Evolutionary conservation across 805 yeast genomes (phyloP), one percentile per base, ranked within the genome.

Genomic region (Ogataea ramenticola): DNA sequence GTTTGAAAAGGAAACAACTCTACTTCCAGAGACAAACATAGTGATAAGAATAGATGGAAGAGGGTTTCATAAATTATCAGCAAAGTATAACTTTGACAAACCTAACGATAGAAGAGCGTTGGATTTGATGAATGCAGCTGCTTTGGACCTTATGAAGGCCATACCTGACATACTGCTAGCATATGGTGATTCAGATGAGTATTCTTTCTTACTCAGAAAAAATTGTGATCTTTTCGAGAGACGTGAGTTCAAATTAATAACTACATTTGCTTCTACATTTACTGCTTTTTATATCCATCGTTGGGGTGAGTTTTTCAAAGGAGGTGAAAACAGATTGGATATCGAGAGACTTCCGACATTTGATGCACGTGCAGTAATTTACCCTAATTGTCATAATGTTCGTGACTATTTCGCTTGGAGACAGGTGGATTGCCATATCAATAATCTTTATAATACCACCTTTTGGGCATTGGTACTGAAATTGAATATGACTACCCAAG

Each of bases 111-210:
- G 62, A 24, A 59, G 79, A 21, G 98, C 98, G 0, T 62, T 93
- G 29, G 64, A 68, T 2, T 75, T 89, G 47, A 89, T 93, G 89
- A 93, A 89, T 64, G 67, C 72, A 2, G 80, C 96, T 3, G 98
- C 98, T 0, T 53, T 60, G 47, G 73, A 75, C 40, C 72, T 89
- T 11, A 74, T 86, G 68, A 62, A 71, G 29, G 70, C 74, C 33
- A 76, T 87, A 35, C 77, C 84, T 9, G 98, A 93, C 49, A 73
- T 87, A 0, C 55, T 81, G 10, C 50, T 90, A 60, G 96, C 96
- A 0, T 93, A 84, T 58, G 99, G 99, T 0, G 98, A 93, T 55
- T 83, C 95, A 33, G 99, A 93, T 62, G 99, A 93, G 65, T 93
- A 85, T 59, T 82, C 91, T 14, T 91, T 91, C 61, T 74, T 91